Evolutionary conservation across 805 yeast genomes (phyloP), one percentile per base, ranked within the genome.

Genomic region (Scheffersomyces spartinae): DNA sequence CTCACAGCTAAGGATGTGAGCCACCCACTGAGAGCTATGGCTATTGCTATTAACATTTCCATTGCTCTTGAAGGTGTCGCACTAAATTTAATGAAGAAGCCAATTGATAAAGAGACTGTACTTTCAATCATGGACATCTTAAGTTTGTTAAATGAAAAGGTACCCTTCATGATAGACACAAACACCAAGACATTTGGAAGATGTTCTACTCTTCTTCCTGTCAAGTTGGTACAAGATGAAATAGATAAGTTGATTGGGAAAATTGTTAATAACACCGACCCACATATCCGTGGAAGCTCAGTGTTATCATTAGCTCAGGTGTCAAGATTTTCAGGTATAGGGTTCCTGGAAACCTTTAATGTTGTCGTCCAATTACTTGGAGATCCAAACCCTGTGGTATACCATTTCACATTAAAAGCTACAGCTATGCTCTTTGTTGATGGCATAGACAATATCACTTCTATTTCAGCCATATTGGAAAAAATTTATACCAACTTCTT

Each of bases 341-440:
- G 56, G 2, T 53, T 51, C 24, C 36, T 27, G 16, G 56, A 67
- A 4, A 65, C 77, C 3, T 57, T 65, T 29, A 73, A 72, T 18
- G 71, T 83, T 4, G 42, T 74, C 3, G 47, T 64, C 19, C 74
- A 80, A 9, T 57, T 88, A 15, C 47, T 75, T 4, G 54, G 54
- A 12, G 97, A 88, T 47, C 86, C 95, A 0, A 88, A 86, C 43
- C 95, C 95, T 0, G 55, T 71, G 1, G 85, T 91, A 10, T 86
- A 82, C 43, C 64, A 70, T 28, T 77, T 85, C 64, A 63, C 88
- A 1, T 45, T 85, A 37, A 67, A 66, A 24, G 68, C 91, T 0
- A 44, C 79, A 21, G 49, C 68, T 3, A 51, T 66, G 1, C 46
- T 80, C 8, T 55, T 85, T 16, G 33, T 68, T 7, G 61, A 69